Evolutionary conservation across 257 asterid genomes (phyloP).

Genomic region (Craterostigma plantagineum): DNA sequence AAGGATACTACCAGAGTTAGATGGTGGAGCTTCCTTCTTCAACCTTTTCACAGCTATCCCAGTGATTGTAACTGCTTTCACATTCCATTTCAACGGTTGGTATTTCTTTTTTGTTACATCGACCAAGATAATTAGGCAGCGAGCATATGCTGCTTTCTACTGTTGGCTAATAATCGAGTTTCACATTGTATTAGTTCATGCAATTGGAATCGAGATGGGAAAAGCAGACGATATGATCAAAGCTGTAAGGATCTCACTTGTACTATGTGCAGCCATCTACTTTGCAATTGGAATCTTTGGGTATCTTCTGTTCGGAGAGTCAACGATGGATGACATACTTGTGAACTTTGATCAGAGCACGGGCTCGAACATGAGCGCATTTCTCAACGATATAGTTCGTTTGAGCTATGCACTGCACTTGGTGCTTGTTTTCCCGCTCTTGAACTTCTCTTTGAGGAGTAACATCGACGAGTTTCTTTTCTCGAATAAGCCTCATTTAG

Average conservation of each 20-base stretch:
- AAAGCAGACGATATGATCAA: slow-evolving; percentile 47
- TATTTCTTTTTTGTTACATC: not conserved
- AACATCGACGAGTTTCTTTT: slow-evolving; percentile 73
- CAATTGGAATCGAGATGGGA: slow-evolving; percentile 78
- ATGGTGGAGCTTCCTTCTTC: slow-evolving; percentile 50
- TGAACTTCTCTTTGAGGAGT: slow-evolving; percentile 68
- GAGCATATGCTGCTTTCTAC: too few relatives aligned
- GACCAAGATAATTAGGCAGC: too few relatives aligned
- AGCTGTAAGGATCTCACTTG: slow-evolving; percentile 53
- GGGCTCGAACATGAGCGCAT: slow-evolving; percentile 26
- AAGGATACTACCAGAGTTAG: slow-evolving; percentile 40
- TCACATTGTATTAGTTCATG: too few relatives aligned
- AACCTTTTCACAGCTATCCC: slow-evolving; percentile 87
- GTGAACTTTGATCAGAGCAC: slow-evolving; percentile 56
- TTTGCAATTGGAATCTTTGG: slow-evolving; percentile 68
- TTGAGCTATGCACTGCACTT: slow-evolving; percentile 73
- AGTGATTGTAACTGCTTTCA: slow-evolving; percentile 80
- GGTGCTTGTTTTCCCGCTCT: slow-evolving; percentile 68
- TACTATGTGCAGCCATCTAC: slow-evolving; percentile 58
- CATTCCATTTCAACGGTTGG: slow-evolving; percentile 91
- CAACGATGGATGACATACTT: slow-evolving; percentile 73
- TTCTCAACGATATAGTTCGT: slow-evolving; percentile 50
- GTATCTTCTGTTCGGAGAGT: slow-evolving; percentile 86
- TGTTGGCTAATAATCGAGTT: too few relatives aligned
- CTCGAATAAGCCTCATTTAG: slow-evolving; percentile 29